Conservation (phyloP, 1,284 basidiomycete species). For the Fistulinella cinereoalba region DNA sequence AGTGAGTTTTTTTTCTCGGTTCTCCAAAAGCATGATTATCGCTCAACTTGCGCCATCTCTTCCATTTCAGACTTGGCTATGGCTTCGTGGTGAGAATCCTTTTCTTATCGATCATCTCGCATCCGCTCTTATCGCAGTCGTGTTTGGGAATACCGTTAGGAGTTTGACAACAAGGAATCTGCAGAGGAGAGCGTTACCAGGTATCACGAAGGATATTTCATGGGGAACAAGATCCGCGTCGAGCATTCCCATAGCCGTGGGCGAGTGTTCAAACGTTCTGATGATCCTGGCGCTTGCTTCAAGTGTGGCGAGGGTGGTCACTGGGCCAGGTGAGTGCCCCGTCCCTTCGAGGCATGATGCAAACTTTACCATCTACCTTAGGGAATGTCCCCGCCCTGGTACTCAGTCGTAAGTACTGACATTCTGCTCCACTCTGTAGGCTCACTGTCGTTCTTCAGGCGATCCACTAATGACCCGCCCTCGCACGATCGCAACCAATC, state of each 20-base stretch:
- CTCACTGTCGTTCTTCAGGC: conserved; percentile 18
- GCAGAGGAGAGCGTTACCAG: conserved; percentile 82
- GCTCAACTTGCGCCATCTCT: conserved; percentile 5
- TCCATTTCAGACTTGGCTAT: conserved; percentile 58
- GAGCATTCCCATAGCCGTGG: conserved; percentile 80
- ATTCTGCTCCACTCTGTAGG: background rate
- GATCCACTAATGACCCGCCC: conserved; percentile 44
- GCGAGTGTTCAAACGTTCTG: conserved; percentile 69
- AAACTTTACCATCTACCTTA: conserved; percentile 28
- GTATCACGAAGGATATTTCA: conserved; percentile 82
- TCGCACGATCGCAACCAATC: conserved; percentile 52
- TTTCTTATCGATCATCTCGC: background rate
- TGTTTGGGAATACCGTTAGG: conserved; percentile 41
- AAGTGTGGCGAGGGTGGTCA: conserved; percentile 79
- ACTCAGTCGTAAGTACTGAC: conserved; percentile 40
- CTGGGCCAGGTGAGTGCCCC: conserved; percentile 69
- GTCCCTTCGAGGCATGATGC: conserved; percentile 1
- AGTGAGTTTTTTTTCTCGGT: conserved; percentile 50
- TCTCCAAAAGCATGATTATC: background rate
- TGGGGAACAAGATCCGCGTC: conserved; percentile 85
- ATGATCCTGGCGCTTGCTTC: conserved; percentile 82
- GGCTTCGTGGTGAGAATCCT: conserved; percentile 71
- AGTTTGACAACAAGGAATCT: conserved; percentile 76
- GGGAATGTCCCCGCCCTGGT: conserved; percentile 69
- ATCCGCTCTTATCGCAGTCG: background rate